These are phyloP conservation scores for Erigeron philadelphicus DNA, from an alignment of 140 eudicot species.

Conservation along the genomic window DNA sequence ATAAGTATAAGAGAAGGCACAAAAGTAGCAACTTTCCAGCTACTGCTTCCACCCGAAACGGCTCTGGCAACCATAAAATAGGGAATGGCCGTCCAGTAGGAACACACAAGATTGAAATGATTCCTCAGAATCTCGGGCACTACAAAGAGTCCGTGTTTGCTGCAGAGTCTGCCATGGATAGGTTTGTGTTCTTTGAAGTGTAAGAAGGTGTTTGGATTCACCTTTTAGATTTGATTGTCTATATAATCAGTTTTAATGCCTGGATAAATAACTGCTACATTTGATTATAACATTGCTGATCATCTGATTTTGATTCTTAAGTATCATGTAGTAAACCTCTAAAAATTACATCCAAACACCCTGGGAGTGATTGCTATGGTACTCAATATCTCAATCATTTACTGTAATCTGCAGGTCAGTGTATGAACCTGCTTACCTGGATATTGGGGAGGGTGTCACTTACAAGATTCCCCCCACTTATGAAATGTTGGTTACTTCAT, in stretches of 20 bases:
- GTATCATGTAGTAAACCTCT: background rate
- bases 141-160: conserved; percentile 43
- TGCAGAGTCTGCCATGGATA: conserved; percentile 40
- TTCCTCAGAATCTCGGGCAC: conserved; percentile 46
- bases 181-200: conserved; percentile 41
- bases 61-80: conserved; percentile 36
- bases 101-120: conserved; percentile 42
- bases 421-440: conserved; percentile 66
- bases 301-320: background rate
- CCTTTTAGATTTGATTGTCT: background rate
- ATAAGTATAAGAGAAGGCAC: conserved; percentile 70
- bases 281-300: background rate
- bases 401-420: conserved; percentile 44
- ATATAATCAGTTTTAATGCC: background rate
- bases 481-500: conserved; percentile 53
- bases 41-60: conserved; percentile 45
- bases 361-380: conserved; percentile 9
- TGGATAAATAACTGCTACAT: background rate
- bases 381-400: conserved; percentile 8
- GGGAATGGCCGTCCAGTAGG: conserved; percentile 52
- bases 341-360: conserved; percentile 6
- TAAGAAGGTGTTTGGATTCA: background rate
- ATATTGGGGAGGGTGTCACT: conserved; percentile 74
- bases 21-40: conserved; percentile 41
- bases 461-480: conserved; percentile 80